Base-by-base conservation (phyloP, 1,284 basidiomycete genomes). In the Rhodotorula mucilaginosa region DNA sequence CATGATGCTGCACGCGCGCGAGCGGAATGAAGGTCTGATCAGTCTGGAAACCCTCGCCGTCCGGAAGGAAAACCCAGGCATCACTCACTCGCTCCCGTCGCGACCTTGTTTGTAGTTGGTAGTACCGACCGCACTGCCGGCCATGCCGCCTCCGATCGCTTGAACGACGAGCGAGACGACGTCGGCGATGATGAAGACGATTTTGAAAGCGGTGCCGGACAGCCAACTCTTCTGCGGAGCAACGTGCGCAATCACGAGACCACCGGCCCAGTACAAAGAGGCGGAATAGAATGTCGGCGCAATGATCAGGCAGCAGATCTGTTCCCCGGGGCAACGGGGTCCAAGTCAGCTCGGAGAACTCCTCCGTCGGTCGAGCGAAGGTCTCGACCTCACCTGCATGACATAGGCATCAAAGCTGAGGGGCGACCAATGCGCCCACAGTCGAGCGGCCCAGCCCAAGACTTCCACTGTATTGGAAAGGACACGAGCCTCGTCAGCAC, bases 111-210 rank as follows among this genome's bases (percentile, higher is more conserved):
- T 15, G 2, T 47, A n/a, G 26, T 60, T 48, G 8, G 58, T n/a
- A 0, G 39, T 56, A 1, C 57, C 61, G 39, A 34, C 49, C 0
- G 66, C 72, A 7, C 60, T 58, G 4, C 69, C 79, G 2, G 80
- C 80, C 57, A 79, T 76, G 2, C 80, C 83, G 19, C 82, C 83
- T 4, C 83, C 83, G 26, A 82, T 74, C 3, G 80, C 81, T 71
- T 84, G 81, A 13, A 84, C 78, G 64, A 82, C 75, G 34, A 84
- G 78, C 1, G 80, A 80, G 61, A 82, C 72, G 52, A 82, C 58
- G 70, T 83, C 82, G 65, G 79, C 80, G 18, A 73, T 67, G 62
- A 83, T 70, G 67, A 83, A 83, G 60, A 80, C 64, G 69, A 80
- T 75, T 26, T 82, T 77, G 75, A 82, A 79, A 68, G 71, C 71